These are phyloP conservation scores for Myriosclerotinia curreyana DNA, from an alignment of 2,329 filamentous ascomycete species.

Conservation along the genomic window DNA sequence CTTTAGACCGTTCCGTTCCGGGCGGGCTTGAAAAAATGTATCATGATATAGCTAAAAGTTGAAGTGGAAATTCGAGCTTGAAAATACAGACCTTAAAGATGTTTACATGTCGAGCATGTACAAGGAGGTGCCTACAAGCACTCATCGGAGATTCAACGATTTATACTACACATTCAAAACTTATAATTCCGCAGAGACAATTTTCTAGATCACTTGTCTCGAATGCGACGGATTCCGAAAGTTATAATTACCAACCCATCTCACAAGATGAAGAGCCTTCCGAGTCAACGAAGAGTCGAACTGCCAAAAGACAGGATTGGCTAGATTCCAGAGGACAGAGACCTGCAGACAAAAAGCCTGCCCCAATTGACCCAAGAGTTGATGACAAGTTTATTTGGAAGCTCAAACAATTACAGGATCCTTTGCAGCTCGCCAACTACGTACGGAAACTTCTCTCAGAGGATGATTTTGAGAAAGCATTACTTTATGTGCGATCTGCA, in stretches of 20 bases:
- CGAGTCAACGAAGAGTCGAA: slow-evolving; percentile 5
- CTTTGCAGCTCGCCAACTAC: slow-evolving; percentile 66
- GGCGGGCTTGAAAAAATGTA: slow-evolving; percentile 4
- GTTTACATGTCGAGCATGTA: slow-evolving; percentile 36
- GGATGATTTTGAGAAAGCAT: slow-evolving; percentile 63
- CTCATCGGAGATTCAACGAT: slow-evolving; percentile 32
- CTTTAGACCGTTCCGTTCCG: background rate
- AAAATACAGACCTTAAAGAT: slow-evolving; percentile 24
- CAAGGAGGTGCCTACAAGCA: slow-evolving; percentile 34
- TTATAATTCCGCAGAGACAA: slow-evolving; percentile 5
- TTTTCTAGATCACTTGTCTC: slow-evolving; percentile 12
- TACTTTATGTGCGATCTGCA: slow-evolving; percentile 65
- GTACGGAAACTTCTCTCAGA: slow-evolving; percentile 59
- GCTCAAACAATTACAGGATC: slow-evolving; percentile 50
- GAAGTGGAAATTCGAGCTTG: background rate
- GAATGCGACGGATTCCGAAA: slow-evolving; percentile 10
- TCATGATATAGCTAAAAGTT: background rate
- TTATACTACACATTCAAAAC: slow-evolving; percentile 20
- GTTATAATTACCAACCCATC: slow-evolving; percentile 5
- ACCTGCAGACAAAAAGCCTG: slow-evolving; percentile 21
- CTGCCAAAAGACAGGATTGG: slow-evolving; percentile 27
- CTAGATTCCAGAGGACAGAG: slow-evolving; percentile 31
- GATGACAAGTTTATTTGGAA: slow-evolving; percentile 28
- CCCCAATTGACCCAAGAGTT: slow-evolving; percentile 3
- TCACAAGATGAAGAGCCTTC: background rate